Evolutionary conservation across 495 filamentous ascomycete genomes (phyloP).

Genomic region (Staphylotrichum longicolle): DNA sequence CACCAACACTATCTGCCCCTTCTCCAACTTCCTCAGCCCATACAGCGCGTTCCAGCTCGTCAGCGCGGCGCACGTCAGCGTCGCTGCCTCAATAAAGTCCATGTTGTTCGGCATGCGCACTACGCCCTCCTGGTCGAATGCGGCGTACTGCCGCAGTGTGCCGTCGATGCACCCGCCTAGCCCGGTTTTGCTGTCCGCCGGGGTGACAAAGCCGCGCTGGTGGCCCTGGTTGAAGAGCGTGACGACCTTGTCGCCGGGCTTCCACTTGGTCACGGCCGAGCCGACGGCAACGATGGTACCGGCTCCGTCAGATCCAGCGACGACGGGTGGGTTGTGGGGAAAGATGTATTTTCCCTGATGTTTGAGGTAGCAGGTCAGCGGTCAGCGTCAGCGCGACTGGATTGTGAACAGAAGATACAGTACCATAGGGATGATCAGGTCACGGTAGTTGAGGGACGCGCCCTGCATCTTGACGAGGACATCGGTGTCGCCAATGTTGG

Average conservation of each 20-base stretch:
- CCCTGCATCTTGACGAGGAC: conserved; percentile 74
- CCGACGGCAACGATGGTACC: conserved; percentile 71
- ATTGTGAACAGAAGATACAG: background rate
- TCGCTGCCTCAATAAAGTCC: conserved; percentile 60
- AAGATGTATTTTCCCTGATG: conserved; percentile 67
- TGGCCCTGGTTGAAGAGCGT: conserved; percentile 82
- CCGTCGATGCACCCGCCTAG: conserved; percentile 72
- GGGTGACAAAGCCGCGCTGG: conserved; percentile 56
- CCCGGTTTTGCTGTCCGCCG: conserved; percentile 48
- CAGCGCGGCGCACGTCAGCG: conserved; percentile 69
- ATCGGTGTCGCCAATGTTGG: conserved; percentile 64
- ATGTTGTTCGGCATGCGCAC: conserved; percentile 64
- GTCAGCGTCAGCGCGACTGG: background rate
- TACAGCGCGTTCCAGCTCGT: conserved; percentile 85
- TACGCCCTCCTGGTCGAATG: conserved; percentile 67
- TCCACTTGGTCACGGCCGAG: conserved; percentile 62
- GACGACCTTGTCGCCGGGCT: conserved; percentile 67
- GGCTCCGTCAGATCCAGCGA: conserved; percentile 75
- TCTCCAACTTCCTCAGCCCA: conserved; percentile 62
- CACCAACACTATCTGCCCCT: conserved; percentile 69
- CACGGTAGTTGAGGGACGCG: conserved; percentile 80
- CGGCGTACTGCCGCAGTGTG: conserved; percentile 66
- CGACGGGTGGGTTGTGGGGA: conserved; percentile 53
- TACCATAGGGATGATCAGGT: conserved; percentile 71
- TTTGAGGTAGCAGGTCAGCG: background rate